Evolutionary conservation across 345 rosid genomes (phyloP), one percentile per base, ranked within the genome.

Genomic region (Brassica cretica): DNA sequence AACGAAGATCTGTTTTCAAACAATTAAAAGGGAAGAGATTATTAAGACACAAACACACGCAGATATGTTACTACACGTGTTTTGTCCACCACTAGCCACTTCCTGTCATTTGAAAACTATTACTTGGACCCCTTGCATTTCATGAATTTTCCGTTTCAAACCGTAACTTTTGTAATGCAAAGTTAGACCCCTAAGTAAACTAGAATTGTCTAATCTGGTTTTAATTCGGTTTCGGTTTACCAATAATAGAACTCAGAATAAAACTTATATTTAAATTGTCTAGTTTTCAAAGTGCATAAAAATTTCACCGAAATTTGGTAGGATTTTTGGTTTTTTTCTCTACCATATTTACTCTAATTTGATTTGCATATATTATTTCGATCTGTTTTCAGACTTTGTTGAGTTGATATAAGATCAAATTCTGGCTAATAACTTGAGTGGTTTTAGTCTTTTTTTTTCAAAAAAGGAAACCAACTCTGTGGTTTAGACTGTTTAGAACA

Each of bases 1-100:
- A 71, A 37, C 66, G 27, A 18, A 30, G 77, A 65, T 78, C 77
- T 72, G 63, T 35, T 66, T 66, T 14, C 62, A 19, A 77, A 64
- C 8, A 6, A 25, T 25, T 25, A 25, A 19, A 19, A 2, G 46
- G 56, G 51, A 7, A 49, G 55, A 49, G 51, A 11, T 18, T 37
- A 27, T 12, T 16, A 77, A 70, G 76, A 77, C 56, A 71, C 21
- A 24, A 49, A 33, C 39, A 64, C 75, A 51, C 11, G 18, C 49
- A 39, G 33, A 59, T 8, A 41, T 41, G 41, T 44, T 32, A 16
- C 4, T 1, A 65, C 73, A 68, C 73, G 78, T 75, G 73, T 67
- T 60, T 30, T 0, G 51, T 69, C 69, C 74, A 69, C 64, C 74
- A 69, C 49, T 76, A 12, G 25, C 73, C 61, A 68, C 73, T 66